These are phyloP conservation scores for Phalaenopsis aphrodite DNA, from an alignment of 106 monocot genomes.

Conservation along the genomic window DNA sequence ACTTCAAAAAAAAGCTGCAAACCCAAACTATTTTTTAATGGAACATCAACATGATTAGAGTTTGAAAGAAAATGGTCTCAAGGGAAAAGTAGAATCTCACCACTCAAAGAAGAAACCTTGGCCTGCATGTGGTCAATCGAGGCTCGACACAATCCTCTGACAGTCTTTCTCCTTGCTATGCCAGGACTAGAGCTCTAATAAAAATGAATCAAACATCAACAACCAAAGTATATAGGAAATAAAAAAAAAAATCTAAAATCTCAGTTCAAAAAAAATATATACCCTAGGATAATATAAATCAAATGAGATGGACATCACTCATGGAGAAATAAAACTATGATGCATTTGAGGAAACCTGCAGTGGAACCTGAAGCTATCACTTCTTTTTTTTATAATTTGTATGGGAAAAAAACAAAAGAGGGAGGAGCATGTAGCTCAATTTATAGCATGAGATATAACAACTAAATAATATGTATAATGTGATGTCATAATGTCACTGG, in stretches of 20 bases:
- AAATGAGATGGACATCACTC: not conserved
- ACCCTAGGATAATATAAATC: not conserved
- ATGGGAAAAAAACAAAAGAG: too few species aligned
- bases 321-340: not conserved
- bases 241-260: not conserved
- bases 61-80: not conserved
- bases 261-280: not conserved
- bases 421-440: too few species aligned
- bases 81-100: not conserved
- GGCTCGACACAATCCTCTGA: not conserved
- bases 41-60: not conserved
- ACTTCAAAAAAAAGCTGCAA: not conserved
- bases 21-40: not conserved
- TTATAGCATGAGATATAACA: too few species aligned
- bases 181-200: not conserved
- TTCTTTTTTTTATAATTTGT: too few species aligned
- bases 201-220: conserved; percentile 1
- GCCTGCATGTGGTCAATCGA: not conserved
- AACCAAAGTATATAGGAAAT: not conserved
- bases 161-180: not conserved
- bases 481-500: too few species aligned
- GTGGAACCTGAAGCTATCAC: too few species aligned
- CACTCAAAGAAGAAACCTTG: conserved; percentile 2
- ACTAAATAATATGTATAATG: too few species aligned
- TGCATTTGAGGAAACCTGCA: not conserved